Base-by-base conservation (phyloP, 2,329 filamentous ascomycete genomes). In the Pseudogymnoascus destructans region DNA sequence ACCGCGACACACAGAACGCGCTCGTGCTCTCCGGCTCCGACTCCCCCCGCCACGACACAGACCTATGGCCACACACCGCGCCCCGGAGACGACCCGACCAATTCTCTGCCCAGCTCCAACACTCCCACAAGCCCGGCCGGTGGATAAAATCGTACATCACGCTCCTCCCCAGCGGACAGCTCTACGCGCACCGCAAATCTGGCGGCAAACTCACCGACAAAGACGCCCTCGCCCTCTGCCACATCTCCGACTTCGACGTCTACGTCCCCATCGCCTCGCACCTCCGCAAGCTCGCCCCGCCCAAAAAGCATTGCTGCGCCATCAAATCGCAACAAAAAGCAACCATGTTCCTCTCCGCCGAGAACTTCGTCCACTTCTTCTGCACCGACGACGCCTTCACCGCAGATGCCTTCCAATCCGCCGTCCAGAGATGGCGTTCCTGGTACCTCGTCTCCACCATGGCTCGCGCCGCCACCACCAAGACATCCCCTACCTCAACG, bases 281-380 rank as follows among this genome's bases (percentile, higher is more conserved):
- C 63, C 73, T 82, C 62, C 77, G 81, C 35, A 87, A 85, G 66
- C 77, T 96, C 57, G 90, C 86, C 66, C 86, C 90, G 0, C 92
- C 92, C 0, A 95, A 93, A 71, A 87, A 85, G 67, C 78, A 84
- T 64, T 95, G 89, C 72, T 92, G 87, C 66, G 91, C 89, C 0
- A 79, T 97, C 65, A 96, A 95, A 72, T 95, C 88, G 65, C 90
- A 95, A 73, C 86, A 95, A 68, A 95, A 92, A 71, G 86, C 86
- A 0, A 83, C 81, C 59, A 84, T 95, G 66, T 96, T 96, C 66
- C 74, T 89, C 58, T 85, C 85, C 58, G 87, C 85, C 2, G 84
- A 87, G 57, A 92, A 92, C 64, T 97, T 89, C 67, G 87, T 95
- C 2, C 92, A 97, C 68, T 95, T 92, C 72, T 95, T 97, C 73